Conservation (phyloP, 2,329 filamentous ascomycete species). For the Hymenoscyphus fructigenus region DNA sequence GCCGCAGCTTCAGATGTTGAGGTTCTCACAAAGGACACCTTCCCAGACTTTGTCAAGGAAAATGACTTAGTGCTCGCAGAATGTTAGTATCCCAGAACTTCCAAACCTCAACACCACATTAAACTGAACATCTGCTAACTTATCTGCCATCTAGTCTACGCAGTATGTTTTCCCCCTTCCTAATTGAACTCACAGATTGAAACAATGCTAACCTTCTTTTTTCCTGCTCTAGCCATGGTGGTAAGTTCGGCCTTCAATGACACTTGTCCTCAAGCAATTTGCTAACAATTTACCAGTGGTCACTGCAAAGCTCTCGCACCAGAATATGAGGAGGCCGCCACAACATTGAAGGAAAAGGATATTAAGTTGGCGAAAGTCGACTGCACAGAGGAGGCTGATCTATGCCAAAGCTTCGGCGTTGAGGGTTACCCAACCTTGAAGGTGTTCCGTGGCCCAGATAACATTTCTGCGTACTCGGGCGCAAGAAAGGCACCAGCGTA, state of each 20-base stretch:
- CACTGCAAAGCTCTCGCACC: slow-evolving; percentile 98
- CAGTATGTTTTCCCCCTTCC: slow-evolving; percentile 70
- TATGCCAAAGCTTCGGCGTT: slow-evolving; percentile 87
- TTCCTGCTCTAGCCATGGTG: slow-evolving; percentile 37
- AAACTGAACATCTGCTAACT: slow-evolving; percentile 20
- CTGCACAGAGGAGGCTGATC: slow-evolving; percentile 90
- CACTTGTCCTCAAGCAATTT: slow-evolving; percentile 27
- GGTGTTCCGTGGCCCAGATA: slow-evolving; percentile 91
- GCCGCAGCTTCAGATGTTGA: slow-evolving; percentile 78
- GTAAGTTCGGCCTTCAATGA: slow-evolving; percentile 28
- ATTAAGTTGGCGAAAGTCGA: slow-evolving; percentile 85
- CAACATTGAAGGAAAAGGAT: slow-evolving; percentile 81
- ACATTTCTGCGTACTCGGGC: slow-evolving; percentile 78
- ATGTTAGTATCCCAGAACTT: slow-evolving; percentile 59
- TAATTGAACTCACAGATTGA: slow-evolving; percentile 2
- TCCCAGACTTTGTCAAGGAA: slow-evolving; percentile 79
- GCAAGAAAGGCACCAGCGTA: slow-evolving; percentile 81
- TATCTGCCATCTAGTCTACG: slow-evolving; percentile 64
- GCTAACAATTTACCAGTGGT: slow-evolving; percentile 47
- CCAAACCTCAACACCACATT: neutral
- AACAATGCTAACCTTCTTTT: slow-evolving; percentile 29
- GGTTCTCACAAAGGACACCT: slow-evolving; percentile 81
- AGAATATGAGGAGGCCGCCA: slow-evolving; percentile 86
- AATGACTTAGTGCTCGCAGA: slow-evolving; percentile 92
- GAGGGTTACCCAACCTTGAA: slow-evolving; percentile 99